phyloP scores from a whole-genome alignment of 257 asterid species.

The Parsonsia alboflavescens region DNA sequence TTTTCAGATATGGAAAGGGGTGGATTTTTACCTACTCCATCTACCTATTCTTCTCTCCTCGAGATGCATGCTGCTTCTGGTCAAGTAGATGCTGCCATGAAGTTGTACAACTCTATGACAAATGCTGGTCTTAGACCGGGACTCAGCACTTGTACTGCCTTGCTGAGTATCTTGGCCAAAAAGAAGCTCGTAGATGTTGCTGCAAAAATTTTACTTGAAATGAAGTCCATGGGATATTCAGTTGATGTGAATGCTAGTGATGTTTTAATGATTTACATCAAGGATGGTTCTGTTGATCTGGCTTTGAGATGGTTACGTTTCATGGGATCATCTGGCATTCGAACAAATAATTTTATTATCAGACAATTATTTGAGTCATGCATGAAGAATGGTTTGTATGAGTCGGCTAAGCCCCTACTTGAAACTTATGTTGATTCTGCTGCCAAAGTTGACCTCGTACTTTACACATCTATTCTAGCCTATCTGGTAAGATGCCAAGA shows the following conservation, averaged over 20 bases:
- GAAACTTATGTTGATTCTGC: slow-evolving; percentile 72
- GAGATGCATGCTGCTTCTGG: slow-evolving; percentile 95
- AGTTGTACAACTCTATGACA: slow-evolving; percentile 88
- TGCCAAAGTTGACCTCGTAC: slow-evolving; percentile 85
- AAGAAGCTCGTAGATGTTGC: slow-evolving; percentile 96
- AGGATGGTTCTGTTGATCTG: slow-evolving; percentile 86
- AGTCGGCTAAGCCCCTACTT: slow-evolving; percentile 90
- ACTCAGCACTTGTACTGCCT: slow-evolving; percentile 69
- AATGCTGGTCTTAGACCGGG: slow-evolving; percentile 89
- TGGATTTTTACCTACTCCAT: slow-evolving; percentile 92
- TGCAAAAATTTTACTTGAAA: slow-evolving; percentile 90
- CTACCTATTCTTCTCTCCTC: slow-evolving; percentile 87
- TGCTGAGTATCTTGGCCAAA: slow-evolving; percentile 72
- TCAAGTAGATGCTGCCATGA: slow-evolving; percentile 90
- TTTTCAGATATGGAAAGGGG: slow-evolving; percentile 93
- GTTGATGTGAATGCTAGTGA: slow-evolving; percentile 98
- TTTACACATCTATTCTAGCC: slow-evolving; percentile 88
- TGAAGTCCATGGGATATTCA: slow-evolving; percentile 95
- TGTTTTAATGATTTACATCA: slow-evolving; percentile 86
- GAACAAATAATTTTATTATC: slow-evolving; percentile 91
- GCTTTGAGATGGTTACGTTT: slow-evolving; percentile 92
- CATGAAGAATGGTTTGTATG: slow-evolving; percentile 84
- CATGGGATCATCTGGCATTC: slow-evolving; percentile 88
- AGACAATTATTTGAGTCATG: slow-evolving; percentile 91
- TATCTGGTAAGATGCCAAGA: slow-evolving; percentile 93